Percentiles rank a stretch among this genome's conserved stretches.
Evolutionary conservation across 2,329 filamentous ascomycete species (phyloP).

Genomic region (Fusarium pininemorale): DNA sequence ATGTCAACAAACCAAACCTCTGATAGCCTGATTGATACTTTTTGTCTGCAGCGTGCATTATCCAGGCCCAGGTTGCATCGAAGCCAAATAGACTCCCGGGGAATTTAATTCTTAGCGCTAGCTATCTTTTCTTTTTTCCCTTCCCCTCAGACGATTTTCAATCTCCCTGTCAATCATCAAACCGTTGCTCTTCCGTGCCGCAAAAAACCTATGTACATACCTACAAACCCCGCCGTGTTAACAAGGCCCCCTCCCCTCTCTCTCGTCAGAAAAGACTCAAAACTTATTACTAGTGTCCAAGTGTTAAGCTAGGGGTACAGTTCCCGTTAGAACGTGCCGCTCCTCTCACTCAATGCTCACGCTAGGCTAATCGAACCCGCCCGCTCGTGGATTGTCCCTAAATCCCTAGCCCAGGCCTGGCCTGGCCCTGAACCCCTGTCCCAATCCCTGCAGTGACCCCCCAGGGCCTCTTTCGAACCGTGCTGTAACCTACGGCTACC

Average conservation of each 20-base stretch:
- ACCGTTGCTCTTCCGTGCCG: background rate
- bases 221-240: background rate
- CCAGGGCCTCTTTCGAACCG: background rate
- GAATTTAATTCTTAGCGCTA: slow-evolving; percentile 30
- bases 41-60: background rate
- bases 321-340: slow-evolving; percentile 13
- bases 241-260: background rate
- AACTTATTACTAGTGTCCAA: background rate
- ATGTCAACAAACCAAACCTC: background rate
- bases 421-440: slow-evolving; percentile 8
- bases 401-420: slow-evolving; percentile 14
- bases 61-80: slow-evolving; percentile 14
- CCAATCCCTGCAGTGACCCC: slow-evolving; percentile 31
- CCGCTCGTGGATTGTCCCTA: slow-evolving; percentile 27
- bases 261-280: slow-evolving; percentile 7
- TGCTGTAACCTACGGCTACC: slow-evolving; percentile 1
- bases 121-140: slow-evolving; percentile 1
- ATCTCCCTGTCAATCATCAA: background rate
- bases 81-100: slow-evolving; percentile 17
- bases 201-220: background rate
- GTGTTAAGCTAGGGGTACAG: slow-evolving; percentile 2
- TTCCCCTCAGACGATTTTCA: background rate
- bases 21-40: background rate
- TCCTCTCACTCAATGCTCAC: background rate
- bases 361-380: slow-evolving; percentile 29